Base-by-base conservation (phyloP, 352 stramenopile genomes). In the Phytophthora multivora region DNA sequence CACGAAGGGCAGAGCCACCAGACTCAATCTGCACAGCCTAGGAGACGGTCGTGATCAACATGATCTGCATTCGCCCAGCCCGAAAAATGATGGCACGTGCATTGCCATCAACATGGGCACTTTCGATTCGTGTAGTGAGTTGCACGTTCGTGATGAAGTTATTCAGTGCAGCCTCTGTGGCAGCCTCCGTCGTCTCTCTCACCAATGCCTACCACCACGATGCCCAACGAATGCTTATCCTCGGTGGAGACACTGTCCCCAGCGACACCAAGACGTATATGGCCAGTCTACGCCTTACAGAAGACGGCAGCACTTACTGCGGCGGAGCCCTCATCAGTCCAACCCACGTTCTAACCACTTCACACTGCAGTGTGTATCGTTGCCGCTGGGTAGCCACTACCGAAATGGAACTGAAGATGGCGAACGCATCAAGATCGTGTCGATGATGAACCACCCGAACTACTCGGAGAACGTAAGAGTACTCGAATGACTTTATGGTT, bases 401-500 rank as follows among this genome's bases (percentile, higher is more conserved):
- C 49, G 41, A 15, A 70, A 70, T 49, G 57, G 50, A 23, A 63
- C 38, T 10, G 23, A 59, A 51, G 26, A 28, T 16, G 56, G 56
- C 3, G 56, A 71, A 40, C 33, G 51, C n/a, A 66, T 66, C 35
- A 50, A 35, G 58, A 10, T 49, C 51, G 38, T 66, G 21, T 57
- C 56, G 0, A 28, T 71, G 4, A 66, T 66, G 42, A 64, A 55
- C 16, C 43, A 66, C 3, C 49, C 36, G 0, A 63, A 58, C 23
- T 71, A 66, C 23, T 48, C 35, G 0, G 43, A 70, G 28, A 56
- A 47, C 9, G 26, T 63, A n/a, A n/a, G n/a, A n/a, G 19, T 21
- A 58, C 15, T 40, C 66, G 3, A 38, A 59, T 12, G 66, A 79
- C 16, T 84, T 80, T 56, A 50, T 78, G 30, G 54, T 90, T 6